Base-by-base conservation (phyloP, 2,329 filamentous ascomycete genomes). In the Tolypocladium nubicola region DNA sequence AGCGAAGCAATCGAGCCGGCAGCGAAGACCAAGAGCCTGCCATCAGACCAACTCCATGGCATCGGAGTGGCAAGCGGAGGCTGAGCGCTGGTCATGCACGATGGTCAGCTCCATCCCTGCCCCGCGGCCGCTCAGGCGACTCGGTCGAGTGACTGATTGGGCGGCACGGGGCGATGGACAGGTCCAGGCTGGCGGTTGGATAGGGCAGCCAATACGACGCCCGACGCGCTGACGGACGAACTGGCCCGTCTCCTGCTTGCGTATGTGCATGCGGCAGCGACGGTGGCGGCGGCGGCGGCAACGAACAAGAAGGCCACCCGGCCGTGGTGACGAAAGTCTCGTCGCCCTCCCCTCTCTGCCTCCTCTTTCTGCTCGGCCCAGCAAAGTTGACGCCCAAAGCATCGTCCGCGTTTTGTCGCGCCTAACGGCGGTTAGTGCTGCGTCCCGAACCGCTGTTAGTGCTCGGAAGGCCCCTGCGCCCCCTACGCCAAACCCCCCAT, bases 141-240 rank as follows among this genome's bases (percentile, higher is more conserved):
- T 33, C 14, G 50, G 54, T 52, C 57, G 57, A 38, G 54, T 58
- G 54, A 58, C 56, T 59, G 55, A 59, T 59, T 59, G 55, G 56
- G 56, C 49, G 39, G 57, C 47, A 19, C 14, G 38, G 19, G 39
- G 19, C 9, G 19, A 5, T 10, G 39, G 39, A 40, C 6, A n/a
- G 19, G 16, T 19, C 43, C 3, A 43, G n/a, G 41, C n/a, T 26
- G 19, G 39, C 39, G n/a, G 39, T 10, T 41, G 45, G 23, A 49
- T 13, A n/a, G n/a, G 45, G 45, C 45, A 49, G 45, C 45, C 45
- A 49, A 49, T 49, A 8, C 38, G 45, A 30, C 16, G 23, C 23
- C 47, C 5, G 47, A 37, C 30, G 47, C 3, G 30, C 30, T 35
- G 30, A 52, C 30, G 8, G 47, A 35, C 16, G 47, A 35, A 21